Base-by-base conservation (phyloP, 495 filamentous ascomycete species). In the Darksidea phi region DNA sequence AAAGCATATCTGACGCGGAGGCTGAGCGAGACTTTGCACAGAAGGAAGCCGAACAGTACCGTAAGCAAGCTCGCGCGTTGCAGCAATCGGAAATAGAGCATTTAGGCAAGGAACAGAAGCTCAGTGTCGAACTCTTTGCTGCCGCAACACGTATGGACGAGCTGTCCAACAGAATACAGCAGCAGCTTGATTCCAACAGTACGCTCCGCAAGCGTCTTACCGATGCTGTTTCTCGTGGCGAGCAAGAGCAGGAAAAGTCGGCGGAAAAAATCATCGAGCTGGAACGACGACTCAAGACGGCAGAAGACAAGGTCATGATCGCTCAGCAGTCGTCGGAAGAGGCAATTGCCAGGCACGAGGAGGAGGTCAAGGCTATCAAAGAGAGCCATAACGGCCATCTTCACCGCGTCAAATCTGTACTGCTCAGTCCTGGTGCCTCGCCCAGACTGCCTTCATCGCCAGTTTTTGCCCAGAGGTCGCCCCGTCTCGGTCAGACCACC, bases 291-390 rank as follows among this genome's bases (percentile, higher is more conserved):
- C 85, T 98, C 55, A 88, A 88, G 70, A 74, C 77, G 13, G 79
- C 96, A 23, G 94, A 98, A 73, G 94, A 98, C 60, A 83, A 84
- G 58, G 81, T 97, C 15, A 77, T 96, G 52, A 73, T 81, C 15
- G 91, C 94, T 1, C 94, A 97, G 73, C 87, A 91, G 47, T 77
- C 86, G 36, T 90, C 90, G 17, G 94, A 98, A 75, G 91, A 94
- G 57, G 83, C 83, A 32, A 84, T 97, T 67, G 67, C 81, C 48
- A 83, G 82, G 49, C 89, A 96, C 69, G 94, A 97, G 73, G 91
- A 96, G 26, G 90, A 97, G 71, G 78, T 95, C 34, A 77, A 81
- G 7, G 73, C 77, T 18, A 72, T 98, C 43, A 84, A 87, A 61
- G 91, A 95, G 49, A 87, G 80, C 61, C 89, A 95, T 69, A 89